phyloP scores from a whole-genome alignment of 148 eudicot species.

The Amaranthus palmeri region DNA sequence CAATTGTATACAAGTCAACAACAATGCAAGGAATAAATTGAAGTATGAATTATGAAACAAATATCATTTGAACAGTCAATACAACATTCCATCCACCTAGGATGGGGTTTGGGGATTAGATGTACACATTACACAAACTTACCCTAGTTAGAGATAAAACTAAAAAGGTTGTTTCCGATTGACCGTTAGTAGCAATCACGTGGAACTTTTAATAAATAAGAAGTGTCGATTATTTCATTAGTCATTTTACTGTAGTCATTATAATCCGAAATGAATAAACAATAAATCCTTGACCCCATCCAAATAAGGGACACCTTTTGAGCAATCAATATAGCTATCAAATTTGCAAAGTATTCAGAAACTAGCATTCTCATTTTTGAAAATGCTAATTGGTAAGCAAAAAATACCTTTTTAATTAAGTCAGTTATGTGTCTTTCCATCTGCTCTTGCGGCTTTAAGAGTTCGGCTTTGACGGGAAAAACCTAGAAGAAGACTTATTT shows the following conservation, averaged over 20 bases:
- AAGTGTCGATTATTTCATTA: too few relatives aligned
- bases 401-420: constrained; percentile 75
- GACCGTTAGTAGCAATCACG: too few relatives aligned
- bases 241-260: too few relatives aligned
- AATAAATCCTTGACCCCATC: too few relatives aligned
- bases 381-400: not conserved
- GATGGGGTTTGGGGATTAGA: too few relatives aligned
- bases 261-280: too few relatives aligned
- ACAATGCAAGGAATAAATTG: not conserved
- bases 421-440: constrained; percentile 98
- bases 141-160: too few relatives aligned
- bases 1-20: constrained; percentile 22
- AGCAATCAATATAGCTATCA: not conserved
- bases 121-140: too few relatives aligned
- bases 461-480: constrained; percentile 83
- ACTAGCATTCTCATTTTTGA: not conserved
- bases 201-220: too few relatives aligned
- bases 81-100: too few relatives aligned
- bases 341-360: not conserved
- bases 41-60: not conserved
- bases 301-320: not conserved
- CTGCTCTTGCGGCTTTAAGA: constrained; percentile 84
- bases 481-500: constrained; percentile 47
- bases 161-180: too few relatives aligned
- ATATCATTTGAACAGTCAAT: not conserved